These are phyloP conservation scores for Aspergillus terreus DNA, from an alignment of 2,329 filamentous ascomycete species.

Conservation along the genomic window DNA sequence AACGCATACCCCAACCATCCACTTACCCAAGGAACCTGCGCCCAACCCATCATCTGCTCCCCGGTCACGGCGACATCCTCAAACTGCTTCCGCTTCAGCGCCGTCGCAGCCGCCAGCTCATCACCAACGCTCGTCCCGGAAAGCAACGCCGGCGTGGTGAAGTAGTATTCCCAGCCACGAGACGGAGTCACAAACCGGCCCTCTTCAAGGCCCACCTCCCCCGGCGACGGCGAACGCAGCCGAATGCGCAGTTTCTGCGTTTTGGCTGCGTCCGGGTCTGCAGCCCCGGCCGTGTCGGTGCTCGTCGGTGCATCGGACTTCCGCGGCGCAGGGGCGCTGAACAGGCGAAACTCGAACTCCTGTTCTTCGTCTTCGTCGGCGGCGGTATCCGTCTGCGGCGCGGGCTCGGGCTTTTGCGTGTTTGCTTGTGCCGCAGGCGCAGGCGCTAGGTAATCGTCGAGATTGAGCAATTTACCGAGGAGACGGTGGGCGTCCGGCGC, in stretches of 20 bases:
- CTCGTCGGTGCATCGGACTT: constrained; percentile 3
- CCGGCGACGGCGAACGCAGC: constrained; percentile 37
- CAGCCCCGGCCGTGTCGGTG: not conserved
- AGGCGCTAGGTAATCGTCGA: constrained; percentile 23
- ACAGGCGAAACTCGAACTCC: constrained; percentile 43
- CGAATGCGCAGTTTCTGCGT: constrained; percentile 38
- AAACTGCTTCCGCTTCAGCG: constrained; percentile 27
- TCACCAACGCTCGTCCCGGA: constrained; percentile 13
- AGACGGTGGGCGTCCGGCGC: constrained; percentile 28
- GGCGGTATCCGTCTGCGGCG: not conserved
- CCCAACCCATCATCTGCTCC: constrained; percentile 27
- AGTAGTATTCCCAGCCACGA: constrained; percentile 42
- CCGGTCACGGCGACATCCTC: constrained; percentile 36
- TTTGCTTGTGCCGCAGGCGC: not conserved
- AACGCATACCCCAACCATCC: constrained; percentile 1
- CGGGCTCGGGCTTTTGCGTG: not conserved
- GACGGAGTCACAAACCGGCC: constrained; percentile 39
- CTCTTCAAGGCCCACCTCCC: constrained; percentile 21
- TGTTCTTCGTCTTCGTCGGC: constrained; percentile 35
- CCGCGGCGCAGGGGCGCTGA: constrained; percentile 28
- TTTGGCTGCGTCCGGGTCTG: constrained; percentile 15
- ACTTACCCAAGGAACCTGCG: constrained; percentile 33
- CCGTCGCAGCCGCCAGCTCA: constrained; percentile 9
- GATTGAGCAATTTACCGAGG: constrained; percentile 31
- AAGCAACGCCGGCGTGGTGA: constrained; percentile 31